Conservation (phyloP, 2,329 filamentous ascomycete species). For the Diaporthe sp. region DNA sequence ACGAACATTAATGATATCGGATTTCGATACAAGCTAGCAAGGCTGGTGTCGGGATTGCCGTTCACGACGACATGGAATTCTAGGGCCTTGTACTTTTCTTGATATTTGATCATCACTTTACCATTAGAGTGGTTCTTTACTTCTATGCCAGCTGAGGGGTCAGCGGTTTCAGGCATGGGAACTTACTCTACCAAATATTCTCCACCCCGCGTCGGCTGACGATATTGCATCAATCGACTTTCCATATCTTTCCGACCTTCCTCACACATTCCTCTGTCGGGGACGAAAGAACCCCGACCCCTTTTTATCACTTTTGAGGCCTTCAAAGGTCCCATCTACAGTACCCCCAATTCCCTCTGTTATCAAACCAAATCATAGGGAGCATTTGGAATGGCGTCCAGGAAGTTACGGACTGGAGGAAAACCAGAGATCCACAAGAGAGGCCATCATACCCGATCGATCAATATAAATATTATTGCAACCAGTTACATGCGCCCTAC, state of each 20-base stretch:
- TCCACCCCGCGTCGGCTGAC: slow-evolving; percentile 10
- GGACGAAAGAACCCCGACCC: not conserved
- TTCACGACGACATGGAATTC: slow-evolving; percentile 43
- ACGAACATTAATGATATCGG: slow-evolving; percentile 55
- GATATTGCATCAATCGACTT: slow-evolving; percentile 30
- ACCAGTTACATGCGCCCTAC: not conserved
- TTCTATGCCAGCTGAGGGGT: slow-evolving; percentile 33
- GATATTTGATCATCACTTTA: slow-evolving; percentile 40
- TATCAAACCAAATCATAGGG: slow-evolving; percentile 40
- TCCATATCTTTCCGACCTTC: slow-evolving; percentile 11
- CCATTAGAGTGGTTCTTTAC: slow-evolving; percentile 31
- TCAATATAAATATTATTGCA: slow-evolving; percentile 40
- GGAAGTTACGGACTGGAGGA: slow-evolving; percentile 30
- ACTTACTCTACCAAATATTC: slow-evolving; percentile 22
- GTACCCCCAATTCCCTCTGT: slow-evolving; percentile 37
- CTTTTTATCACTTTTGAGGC: slow-evolving; percentile 22
- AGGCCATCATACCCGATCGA: slow-evolving; percentile 33
- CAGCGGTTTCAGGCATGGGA: slow-evolving; percentile 20
- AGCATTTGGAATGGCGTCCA: slow-evolving; percentile 41
- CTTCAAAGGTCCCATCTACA: slow-evolving; percentile 15
- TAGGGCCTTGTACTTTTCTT: slow-evolving; percentile 39
- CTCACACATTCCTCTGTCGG: slow-evolving; percentile 21
- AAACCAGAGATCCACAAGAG: slow-evolving; percentile 31
- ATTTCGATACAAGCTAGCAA: slow-evolving; percentile 36
- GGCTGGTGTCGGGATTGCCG: slow-evolving; percentile 36